phyloP scores from a whole-genome alignment of 352 stramenopile genomes.

The Phytopythium aichiense region DNA sequence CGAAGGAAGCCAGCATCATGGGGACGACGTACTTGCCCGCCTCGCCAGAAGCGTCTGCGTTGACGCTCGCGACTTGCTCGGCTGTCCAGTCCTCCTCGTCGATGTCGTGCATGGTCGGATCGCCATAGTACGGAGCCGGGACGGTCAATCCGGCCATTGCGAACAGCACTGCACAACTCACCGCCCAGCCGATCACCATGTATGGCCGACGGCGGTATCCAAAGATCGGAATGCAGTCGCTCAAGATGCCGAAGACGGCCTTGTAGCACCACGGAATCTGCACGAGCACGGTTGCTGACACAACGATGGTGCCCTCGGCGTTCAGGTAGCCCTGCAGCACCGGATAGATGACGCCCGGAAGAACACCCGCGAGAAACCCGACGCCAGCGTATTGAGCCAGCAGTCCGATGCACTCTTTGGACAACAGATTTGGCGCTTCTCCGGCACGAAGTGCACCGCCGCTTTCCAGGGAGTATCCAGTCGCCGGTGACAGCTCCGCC shows the following conservation, averaged over 20 bases:
- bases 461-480: conserved; percentile 8
- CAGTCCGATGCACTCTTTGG: conserved; percentile 31
- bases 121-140: conserved; percentile 32
- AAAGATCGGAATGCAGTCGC: conserved; percentile 41
- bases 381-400: conserved; percentile 45
- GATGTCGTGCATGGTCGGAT: conserved; percentile 28
- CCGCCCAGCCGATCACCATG: conserved; percentile 37
- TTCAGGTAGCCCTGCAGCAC: conserved; percentile 47
- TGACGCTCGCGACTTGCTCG: conserved; percentile 28
- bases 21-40: conserved; percentile 37
- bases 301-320: conserved; percentile 35
- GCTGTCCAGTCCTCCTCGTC: conserved; percentile 24
- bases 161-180: conserved; percentile 29
- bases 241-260: conserved; percentile 40
- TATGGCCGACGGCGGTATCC: conserved; percentile 40
- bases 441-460: conserved; percentile 31
- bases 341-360: conserved; percentile 41
- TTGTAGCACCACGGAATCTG: conserved; percentile 49
- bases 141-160: conserved; percentile 24
- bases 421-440: conserved; percentile 27
- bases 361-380: conserved; percentile 33
- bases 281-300: conserved; percentile 37
- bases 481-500: neutral
- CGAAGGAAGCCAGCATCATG: conserved; percentile 53
- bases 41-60: conserved; percentile 16